These are phyloP conservation scores for Hypoxylon intermedium DNA, from an alignment of 495 filamentous ascomycete species.

Conservation along the genomic window DNA sequence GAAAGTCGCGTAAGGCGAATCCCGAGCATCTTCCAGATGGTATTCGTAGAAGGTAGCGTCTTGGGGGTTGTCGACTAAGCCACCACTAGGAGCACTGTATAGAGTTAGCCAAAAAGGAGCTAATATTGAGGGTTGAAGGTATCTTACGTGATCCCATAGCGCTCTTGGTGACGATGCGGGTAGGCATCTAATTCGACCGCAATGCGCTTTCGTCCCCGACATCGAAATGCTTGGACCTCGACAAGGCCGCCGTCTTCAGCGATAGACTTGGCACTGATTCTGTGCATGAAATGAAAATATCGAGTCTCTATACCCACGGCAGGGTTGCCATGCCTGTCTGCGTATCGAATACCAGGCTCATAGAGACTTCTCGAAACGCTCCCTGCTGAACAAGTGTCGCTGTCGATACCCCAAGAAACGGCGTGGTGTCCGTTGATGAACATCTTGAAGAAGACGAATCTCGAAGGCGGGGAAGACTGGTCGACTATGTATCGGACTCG, in stretches of 20 bases:
- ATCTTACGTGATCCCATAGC: constrained; percentile 57
- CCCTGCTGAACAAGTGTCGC: constrained; percentile 36
- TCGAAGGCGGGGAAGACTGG: constrained; percentile 39
- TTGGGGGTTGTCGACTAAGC: constrained; percentile 56
- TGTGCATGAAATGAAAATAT: constrained; percentile 52
- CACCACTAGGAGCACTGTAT: constrained; percentile 50
- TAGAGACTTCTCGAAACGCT: constrained; percentile 53
- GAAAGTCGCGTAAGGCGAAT: constrained; percentile 56
- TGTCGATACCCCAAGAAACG: constrained; percentile 56
- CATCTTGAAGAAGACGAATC: constrained; percentile 58
- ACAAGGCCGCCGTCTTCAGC: constrained; percentile 61
- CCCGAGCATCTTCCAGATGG: constrained; percentile 54
- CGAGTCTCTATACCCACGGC: constrained; percentile 48
- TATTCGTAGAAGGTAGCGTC: constrained; percentile 56
- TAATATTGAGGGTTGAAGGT: background rate
- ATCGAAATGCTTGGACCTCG: constrained; percentile 58
- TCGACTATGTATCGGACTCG: constrained; percentile 52
- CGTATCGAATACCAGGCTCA: constrained; percentile 44
- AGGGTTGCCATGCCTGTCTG: constrained; percentile 29
- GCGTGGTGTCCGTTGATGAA: constrained; percentile 57
- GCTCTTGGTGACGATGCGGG: constrained; percentile 47
- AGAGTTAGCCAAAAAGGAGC: constrained; percentile 11
- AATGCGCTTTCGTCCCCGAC: constrained; percentile 45
- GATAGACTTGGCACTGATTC: constrained; percentile 42
- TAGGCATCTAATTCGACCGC: constrained; percentile 47